These are phyloP conservation scores for Pyrenochaeta sp. DNA, from an alignment of 2,329 filamentous ascomycete species.

Conservation along the genomic window DNA sequence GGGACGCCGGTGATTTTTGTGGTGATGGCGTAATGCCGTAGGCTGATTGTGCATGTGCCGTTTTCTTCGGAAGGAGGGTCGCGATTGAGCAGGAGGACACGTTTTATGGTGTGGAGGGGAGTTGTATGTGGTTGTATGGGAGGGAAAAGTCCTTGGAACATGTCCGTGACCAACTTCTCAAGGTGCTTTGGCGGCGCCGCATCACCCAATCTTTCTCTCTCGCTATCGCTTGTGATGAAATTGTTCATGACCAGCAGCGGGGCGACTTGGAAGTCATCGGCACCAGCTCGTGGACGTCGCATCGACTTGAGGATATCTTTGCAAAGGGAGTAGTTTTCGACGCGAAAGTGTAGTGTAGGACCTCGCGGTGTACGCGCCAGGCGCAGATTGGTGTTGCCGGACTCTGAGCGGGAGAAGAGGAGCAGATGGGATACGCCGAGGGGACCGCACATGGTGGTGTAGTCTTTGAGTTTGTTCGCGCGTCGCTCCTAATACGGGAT, in stretches of 20 bases:
- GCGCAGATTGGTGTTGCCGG: conserved; percentile 90
- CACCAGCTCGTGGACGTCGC: conserved; percentile 82
- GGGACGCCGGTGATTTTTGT: conserved; percentile 86
- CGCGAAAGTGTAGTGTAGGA: conserved; percentile 90
- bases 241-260: conserved; percentile 99
- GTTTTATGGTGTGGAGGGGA: conserved; percentile 88
- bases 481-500: conserved; percentile 68
- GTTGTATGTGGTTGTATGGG: conserved; percentile 92
- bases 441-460: conserved; percentile 93
- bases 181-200: conserved; percentile 89
- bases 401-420: conserved; percentile 88
- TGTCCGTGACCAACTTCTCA: conserved; percentile 87
- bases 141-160: conserved; percentile 96
- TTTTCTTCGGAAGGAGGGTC: conserved; percentile 60
- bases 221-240: conserved; percentile 71
- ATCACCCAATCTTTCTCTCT: conserved; percentile 40
- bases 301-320: conserved; percentile 88
- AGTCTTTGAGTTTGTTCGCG: conserved; percentile 88
- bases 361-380: conserved; percentile 87
- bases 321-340: conserved; percentile 92
- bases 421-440: conserved; percentile 91
- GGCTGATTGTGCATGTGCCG: conserved; percentile 77
- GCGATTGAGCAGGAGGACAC: conserved; percentile 89
- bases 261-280: conserved; percentile 79
- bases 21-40: conserved; percentile 94